Evolutionary conservation across 1,139 yeast genomes (phyloP).

Genomic region (Geotrichum aggregatum): DNA sequence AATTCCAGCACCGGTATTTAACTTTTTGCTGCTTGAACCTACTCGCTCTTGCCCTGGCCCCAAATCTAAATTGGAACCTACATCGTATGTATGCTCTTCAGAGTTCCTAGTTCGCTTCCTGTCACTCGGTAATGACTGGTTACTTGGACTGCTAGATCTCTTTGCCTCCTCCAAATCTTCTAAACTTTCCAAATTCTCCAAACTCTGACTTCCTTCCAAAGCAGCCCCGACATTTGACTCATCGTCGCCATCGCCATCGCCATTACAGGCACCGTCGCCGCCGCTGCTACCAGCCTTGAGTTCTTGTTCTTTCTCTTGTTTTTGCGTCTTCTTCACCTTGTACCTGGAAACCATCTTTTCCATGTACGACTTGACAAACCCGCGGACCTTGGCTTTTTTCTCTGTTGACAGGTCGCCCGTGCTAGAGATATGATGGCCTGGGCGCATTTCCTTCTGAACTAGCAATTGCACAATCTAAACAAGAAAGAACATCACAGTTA

Average conservation of each 20-base stretch:
- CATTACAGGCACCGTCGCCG: background rate
- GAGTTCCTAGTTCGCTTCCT: no score
- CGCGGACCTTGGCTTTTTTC: slow-evolving; percentile 64
- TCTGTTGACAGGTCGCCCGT: slow-evolving; percentile 55
- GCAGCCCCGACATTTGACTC: no score
- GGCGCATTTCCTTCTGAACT: slow-evolving; percentile 54
- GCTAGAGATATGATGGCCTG: slow-evolving; percentile 27
- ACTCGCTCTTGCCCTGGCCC: background rate
- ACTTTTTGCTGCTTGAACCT: background rate
- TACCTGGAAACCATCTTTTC: slow-evolving; percentile 45
- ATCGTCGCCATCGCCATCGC: background rate
- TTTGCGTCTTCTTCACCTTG: background rate
- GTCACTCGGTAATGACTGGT: no score
- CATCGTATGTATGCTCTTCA: background rate
- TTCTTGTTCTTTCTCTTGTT: background rate
- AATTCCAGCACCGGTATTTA: background rate
- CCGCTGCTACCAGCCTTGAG: no score
- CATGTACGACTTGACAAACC: slow-evolving; percentile 65
- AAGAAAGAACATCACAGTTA: background rate
- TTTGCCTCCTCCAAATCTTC: background rate
- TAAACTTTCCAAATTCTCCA: no score
- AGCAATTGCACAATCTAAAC: slow-evolving; percentile 52
- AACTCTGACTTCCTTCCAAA: no score
- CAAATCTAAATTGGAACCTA: background rate
- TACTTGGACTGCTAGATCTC: no score